Evolutionary conservation across 2,329 filamentous ascomycete species (phyloP).

Genomic region (Pezicula neosporulosa): DNA sequence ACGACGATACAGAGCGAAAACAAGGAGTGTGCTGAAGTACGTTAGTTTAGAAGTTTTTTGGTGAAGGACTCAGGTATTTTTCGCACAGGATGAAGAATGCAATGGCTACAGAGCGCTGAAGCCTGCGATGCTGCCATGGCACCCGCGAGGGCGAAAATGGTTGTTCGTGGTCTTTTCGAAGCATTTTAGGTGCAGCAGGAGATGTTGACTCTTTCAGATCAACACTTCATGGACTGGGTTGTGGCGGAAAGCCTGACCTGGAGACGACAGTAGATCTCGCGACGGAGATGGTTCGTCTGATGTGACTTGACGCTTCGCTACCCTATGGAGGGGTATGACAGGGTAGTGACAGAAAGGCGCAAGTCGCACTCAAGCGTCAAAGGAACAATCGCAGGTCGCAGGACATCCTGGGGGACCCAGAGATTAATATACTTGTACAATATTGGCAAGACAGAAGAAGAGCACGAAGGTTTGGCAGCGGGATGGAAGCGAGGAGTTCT

Average conservation of each 20-base stretch:
- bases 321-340: too few species aligned
- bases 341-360: too few species aligned
- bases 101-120: neutral
- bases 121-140: neutral
- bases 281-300: too few species aligned
- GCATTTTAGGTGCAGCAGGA: neutral
- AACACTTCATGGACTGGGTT: neutral
- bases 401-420: too few species aligned
- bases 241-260: neutral
- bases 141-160: neutral
- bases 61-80: neutral
- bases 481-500: too few species aligned
- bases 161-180: neutral
- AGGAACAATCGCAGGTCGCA: too few species aligned
- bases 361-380: too few species aligned
- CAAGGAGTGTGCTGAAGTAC: neutral
- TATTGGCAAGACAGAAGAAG: too few species aligned
- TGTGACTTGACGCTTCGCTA: too few species aligned
- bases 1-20: neutral
- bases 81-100: neutral
- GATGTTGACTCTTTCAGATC: neutral
- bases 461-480: too few species aligned
- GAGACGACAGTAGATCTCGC: too few species aligned
- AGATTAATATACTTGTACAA: too few species aligned
- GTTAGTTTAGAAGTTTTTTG: neutral